Evolutionary conservation across 2,329 filamentous ascomycete genomes (phyloP).

Genomic region (Cordyceps fumosorosea): DNA sequence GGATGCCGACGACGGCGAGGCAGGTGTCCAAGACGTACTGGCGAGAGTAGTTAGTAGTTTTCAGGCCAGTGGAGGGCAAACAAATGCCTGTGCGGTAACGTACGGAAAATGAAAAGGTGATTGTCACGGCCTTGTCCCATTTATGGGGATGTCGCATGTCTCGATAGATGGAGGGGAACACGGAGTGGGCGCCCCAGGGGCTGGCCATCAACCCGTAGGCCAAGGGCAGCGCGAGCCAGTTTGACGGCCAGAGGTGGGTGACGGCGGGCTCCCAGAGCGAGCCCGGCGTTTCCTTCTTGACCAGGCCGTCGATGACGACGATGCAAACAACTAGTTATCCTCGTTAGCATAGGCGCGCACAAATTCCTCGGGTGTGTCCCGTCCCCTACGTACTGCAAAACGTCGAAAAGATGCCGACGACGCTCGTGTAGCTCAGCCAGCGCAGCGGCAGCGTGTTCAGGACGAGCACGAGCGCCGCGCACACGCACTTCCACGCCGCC

Average conservation of each 20-base stretch:
- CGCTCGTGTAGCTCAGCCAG: constrained; percentile 80
- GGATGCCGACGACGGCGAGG: constrained; percentile 74
- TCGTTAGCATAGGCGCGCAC: not conserved
- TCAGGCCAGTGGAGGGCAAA: not conserved
- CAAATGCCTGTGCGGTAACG: constrained; percentile 22
- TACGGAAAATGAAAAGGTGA: constrained; percentile 81
- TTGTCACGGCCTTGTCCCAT: constrained; percentile 65
- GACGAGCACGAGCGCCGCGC: constrained; percentile 69
- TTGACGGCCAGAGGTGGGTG: constrained; percentile 76
- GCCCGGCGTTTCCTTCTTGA: constrained; percentile 72
- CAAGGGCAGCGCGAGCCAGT: constrained; percentile 81
- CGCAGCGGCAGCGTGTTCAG: constrained; percentile 80
- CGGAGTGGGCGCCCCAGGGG: constrained; percentile 56
- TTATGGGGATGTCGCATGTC: constrained; percentile 72
- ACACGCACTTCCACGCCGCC: constrained; percentile 77
- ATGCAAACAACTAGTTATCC: constrained; percentile 64
- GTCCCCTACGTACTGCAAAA: constrained; percentile 66
- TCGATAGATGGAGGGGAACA: constrained; percentile 73
- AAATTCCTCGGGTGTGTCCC: not conserved
- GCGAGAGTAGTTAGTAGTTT: not conserved
- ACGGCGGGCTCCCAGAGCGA: constrained; percentile 74
- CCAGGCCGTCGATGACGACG: constrained; percentile 76
- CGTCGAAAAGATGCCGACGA: constrained; percentile 86
- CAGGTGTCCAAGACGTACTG: constrained; percentile 72
- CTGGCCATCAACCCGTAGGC: constrained; percentile 88